Percentiles rank a stretch among this genome's conserved stretches.
Conservation (phyloP, 225 moss, liverwort and hornwort species). For the Anthoceros angustus region DNA sequence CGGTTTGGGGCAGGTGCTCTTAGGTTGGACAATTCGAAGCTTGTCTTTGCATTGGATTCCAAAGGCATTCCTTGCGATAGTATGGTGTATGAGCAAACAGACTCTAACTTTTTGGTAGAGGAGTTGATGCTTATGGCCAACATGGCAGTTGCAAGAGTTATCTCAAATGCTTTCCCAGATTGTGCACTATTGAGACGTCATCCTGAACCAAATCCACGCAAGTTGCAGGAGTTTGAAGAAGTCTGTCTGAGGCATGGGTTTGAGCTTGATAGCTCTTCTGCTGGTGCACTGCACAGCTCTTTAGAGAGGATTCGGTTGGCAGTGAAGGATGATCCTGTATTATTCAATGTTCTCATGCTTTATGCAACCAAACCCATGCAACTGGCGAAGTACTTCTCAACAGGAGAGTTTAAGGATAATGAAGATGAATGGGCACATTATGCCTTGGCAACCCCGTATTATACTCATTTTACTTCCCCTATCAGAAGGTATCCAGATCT, state of each 20-base stretch:
- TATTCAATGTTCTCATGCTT: conserved; percentile 80
- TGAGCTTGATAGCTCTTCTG: conserved; percentile 69
- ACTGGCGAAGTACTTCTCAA: conserved; percentile 89
- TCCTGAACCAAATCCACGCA: conserved; percentile 80
- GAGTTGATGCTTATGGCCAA: conserved; percentile 97
- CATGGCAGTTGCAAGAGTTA: conserved; percentile 87
- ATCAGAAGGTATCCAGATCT: conserved; percentile 93
- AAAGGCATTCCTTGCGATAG: conserved; percentile 79
- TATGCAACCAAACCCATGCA: conserved; percentile 98
- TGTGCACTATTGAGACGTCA: conserved; percentile 72
- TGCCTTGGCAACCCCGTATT: conserved; percentile 75
- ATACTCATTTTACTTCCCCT: conserved; percentile 94
- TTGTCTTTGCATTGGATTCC: conserved; percentile 68
- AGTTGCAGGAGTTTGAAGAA: conserved; percentile 81
- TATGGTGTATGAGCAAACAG: conserved; percentile 60
- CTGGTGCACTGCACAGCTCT: conserved; percentile 73
- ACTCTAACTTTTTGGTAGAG: conserved; percentile 89
- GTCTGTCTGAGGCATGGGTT: conserved; percentile 72
- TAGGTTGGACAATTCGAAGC: conserved; percentile 68
- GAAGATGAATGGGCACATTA: conserved; percentile 92
- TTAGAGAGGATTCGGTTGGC: conserved; percentile 75
- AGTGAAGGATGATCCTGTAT: conserved; percentile 62
- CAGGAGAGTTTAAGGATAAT: conserved; percentile 76
- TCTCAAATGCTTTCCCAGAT: conserved; percentile 85
- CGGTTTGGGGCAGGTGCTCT: conserved; percentile 78